phyloP scores from a whole-genome alignment of 495 filamentous ascomycete species.

The Xylaria nigripes region DNA sequence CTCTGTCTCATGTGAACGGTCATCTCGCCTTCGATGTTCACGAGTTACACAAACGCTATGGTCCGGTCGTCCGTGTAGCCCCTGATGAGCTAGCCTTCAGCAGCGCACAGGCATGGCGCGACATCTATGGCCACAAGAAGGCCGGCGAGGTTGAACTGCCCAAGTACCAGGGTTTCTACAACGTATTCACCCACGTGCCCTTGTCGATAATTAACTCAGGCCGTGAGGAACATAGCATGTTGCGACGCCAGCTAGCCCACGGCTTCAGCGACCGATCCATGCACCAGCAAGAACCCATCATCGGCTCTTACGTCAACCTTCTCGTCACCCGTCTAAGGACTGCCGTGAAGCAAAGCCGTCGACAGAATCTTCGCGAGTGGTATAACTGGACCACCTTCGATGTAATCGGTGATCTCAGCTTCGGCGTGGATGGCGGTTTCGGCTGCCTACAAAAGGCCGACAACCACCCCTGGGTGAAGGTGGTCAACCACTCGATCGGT shows the following conservation, averaged over 20 bases:
- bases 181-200: constrained; percentile 1
- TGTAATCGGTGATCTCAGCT: constrained; percentile 52
- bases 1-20: constrained; percentile 1
- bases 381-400: constrained; percentile 57
- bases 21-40: constrained; percentile 1
- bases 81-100: constrained; percentile 48
- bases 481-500: constrained; percentile 32
- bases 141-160: constrained; percentile 16
- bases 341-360: background rate
- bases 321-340: constrained; percentile 26
- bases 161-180: constrained; percentile 13
- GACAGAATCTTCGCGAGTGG: constrained; percentile 17
- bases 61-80: constrained; percentile 40
- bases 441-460: constrained; percentile 39
- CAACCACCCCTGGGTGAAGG: constrained; percentile 46
- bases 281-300: constrained; percentile 37
- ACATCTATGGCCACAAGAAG: constrained; percentile 42
- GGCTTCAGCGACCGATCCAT: constrained; percentile 43
- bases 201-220: constrained; percentile 9
- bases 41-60: constrained; percentile 35
- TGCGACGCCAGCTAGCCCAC: constrained; percentile 34
- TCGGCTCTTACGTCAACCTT: constrained; percentile 39
- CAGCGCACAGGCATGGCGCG: constrained; percentile 38
- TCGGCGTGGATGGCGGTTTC: constrained; percentile 47
- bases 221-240: constrained; percentile 17